A percentile compares a stretch with the other conserved stretches of the same genome.
phyloP scores from a whole-genome alignment of 2,329 filamentous ascomycete genomes.

The Passalora sequoiae region DNA sequence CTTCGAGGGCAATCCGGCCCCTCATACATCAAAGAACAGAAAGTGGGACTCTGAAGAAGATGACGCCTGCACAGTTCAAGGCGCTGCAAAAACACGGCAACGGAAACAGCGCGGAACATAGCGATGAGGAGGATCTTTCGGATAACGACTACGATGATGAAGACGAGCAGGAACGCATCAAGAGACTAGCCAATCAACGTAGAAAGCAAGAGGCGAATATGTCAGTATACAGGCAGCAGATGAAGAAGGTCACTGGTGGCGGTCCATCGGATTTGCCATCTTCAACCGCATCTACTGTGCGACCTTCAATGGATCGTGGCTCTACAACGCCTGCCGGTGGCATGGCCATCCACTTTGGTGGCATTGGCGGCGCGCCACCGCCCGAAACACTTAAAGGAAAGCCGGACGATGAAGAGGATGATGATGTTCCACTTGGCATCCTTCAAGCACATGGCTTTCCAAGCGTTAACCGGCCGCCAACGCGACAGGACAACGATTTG shows the following conservation, averaged over 20 bases:
- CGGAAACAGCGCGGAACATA: slow-evolving; percentile 38
- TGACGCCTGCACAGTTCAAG: slow-evolving; percentile 86
- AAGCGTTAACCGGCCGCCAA: slow-evolving; percentile 68
- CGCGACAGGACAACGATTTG: slow-evolving; percentile 50
- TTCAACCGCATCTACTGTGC: slow-evolving; percentile 38
- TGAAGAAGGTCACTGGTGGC: slow-evolving; percentile 93
- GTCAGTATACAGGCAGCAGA: slow-evolving; percentile 83
- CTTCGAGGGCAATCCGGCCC: slow-evolving; percentile 30
- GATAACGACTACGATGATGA: slow-evolving; percentile 63
- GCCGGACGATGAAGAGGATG: slow-evolving; percentile 62
- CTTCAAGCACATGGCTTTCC: slow-evolving; percentile 86
- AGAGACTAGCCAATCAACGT: slow-evolving; percentile 67
- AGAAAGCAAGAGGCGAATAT: slow-evolving; percentile 87
- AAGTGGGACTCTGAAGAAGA: slow-evolving; percentile 56
- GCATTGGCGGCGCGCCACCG: slow-evolving; percentile 29
- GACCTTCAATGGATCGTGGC: slow-evolving; percentile 54
- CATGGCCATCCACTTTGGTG: slow-evolving; percentile 28
- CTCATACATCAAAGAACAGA: slow-evolving; percentile 20
- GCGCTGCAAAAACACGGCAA: slow-evolving; percentile 61
- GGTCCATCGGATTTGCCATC: slow-evolving; percentile 44
- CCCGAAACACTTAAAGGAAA: slow-evolving; percentile 23
- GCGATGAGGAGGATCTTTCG: slow-evolving; percentile 45
- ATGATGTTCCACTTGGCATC: slow-evolving; percentile 81
- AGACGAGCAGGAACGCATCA: slow-evolving; percentile 72
- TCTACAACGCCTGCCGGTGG: slow-evolving; percentile 29